Percentiles rank a stretch among this genome's conserved stretches.
phyloP scores from a whole-genome alignment of 2,329 filamentous ascomycete species.

The Fusarium concolor region DNA sequence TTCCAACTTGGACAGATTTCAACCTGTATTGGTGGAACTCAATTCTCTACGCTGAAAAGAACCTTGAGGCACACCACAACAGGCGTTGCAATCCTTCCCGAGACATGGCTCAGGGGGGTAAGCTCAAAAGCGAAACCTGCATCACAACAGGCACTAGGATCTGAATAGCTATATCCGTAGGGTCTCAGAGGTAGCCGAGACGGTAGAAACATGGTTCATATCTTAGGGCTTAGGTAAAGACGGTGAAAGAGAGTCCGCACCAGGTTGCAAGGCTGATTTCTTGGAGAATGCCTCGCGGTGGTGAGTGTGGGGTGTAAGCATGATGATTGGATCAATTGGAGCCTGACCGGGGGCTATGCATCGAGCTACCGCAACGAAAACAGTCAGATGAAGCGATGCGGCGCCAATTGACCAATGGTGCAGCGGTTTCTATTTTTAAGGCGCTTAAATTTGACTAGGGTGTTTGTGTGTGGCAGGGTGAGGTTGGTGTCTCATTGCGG shows the following conservation, averaged over 20 bases:
- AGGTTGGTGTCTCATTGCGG: slow-evolving; percentile 24
- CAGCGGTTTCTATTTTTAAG: slow-evolving; percentile 42
- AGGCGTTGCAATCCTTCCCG: slow-evolving; percentile 34
- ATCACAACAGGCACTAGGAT: slow-evolving; percentile 15
- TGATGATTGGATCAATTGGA: slow-evolving; percentile 29
- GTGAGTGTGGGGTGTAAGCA: slow-evolving; percentile 17
- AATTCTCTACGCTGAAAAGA: not conserved
- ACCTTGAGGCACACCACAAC: slow-evolving; percentile 4
- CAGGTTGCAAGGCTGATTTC: slow-evolving; percentile 42
- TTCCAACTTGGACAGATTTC: slow-evolving; percentile 13
- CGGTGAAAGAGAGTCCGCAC: not conserved
- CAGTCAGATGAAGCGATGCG: slow-evolving; percentile 36
- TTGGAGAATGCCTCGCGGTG: slow-evolving; percentile 33
- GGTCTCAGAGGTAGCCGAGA: slow-evolving; percentile 36
- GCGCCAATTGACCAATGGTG: slow-evolving; percentile 41
- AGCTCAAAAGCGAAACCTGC: slow-evolving; percentile 12
- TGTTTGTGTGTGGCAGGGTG: slow-evolving; percentile 20
- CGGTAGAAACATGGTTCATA: slow-evolving; percentile 26
- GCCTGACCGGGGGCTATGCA: slow-evolving; percentile 36
- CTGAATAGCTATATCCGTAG: slow-evolving; percentile 17
- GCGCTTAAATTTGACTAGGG: slow-evolving; percentile 40
- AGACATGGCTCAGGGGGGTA: slow-evolving; percentile 25
- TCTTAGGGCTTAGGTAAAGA: slow-evolving; percentile 11
- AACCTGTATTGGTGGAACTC: slow-evolving; percentile 26
- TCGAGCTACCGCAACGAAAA: slow-evolving; percentile 25